These are phyloP conservation scores for Kodamaea alishanica DNA, from an alignment of 1,139 yeast genomes.

Conservation along the genomic window DNA sequence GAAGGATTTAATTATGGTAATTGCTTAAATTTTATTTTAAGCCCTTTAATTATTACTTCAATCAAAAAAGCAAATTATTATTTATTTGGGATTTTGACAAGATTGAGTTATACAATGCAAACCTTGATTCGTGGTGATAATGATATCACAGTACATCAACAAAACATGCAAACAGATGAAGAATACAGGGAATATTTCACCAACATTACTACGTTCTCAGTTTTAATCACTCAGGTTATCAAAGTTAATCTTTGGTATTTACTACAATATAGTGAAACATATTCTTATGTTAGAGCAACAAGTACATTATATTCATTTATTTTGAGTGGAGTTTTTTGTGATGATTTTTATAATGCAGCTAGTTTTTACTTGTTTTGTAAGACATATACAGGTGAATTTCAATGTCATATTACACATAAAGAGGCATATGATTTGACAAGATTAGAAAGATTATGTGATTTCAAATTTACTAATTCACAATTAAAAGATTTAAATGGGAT, in stretches of 20 bases:
- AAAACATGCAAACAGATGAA: conserved; percentile 9
- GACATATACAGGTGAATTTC: conserved; percentile 10
- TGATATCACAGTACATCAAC: conserved; percentile 11
- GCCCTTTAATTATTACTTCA: conserved; percentile 13
- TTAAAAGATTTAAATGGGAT: conserved; percentile 4
- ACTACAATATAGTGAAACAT: conserved; percentile 15
- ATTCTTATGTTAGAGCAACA: conserved; percentile 17
- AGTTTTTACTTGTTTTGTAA: conserved; percentile 9
- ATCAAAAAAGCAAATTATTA: conserved; percentile 15
- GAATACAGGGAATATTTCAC: conserved; percentile 12
- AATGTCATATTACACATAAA: conserved; percentile 9
- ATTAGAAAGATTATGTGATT: conserved; percentile 9
- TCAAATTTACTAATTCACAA: conserved; percentile 4
- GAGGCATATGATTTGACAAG: conserved; percentile 10
- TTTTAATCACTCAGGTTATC: conserved; percentile 14
- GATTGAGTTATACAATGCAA: conserved; percentile 13
- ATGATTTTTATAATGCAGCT: conserved; percentile 10
- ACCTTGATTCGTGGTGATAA: conserved; percentile 11
- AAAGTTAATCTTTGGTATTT: conserved; percentile 14
- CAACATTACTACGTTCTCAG: conserved; percentile 13
- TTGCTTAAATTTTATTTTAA: conserved; percentile 12
- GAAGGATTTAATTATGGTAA: conserved; percentile 13
- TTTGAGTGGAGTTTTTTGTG: conserved; percentile 9
- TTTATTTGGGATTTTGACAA: conserved; percentile 13
- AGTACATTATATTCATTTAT: conserved; percentile 4